Evolutionary conservation across 1,284 basidiomycete genomes (phyloP), one percentile per base, ranked within the genome.

Genomic region (Bjerkandera adusta): DNA sequence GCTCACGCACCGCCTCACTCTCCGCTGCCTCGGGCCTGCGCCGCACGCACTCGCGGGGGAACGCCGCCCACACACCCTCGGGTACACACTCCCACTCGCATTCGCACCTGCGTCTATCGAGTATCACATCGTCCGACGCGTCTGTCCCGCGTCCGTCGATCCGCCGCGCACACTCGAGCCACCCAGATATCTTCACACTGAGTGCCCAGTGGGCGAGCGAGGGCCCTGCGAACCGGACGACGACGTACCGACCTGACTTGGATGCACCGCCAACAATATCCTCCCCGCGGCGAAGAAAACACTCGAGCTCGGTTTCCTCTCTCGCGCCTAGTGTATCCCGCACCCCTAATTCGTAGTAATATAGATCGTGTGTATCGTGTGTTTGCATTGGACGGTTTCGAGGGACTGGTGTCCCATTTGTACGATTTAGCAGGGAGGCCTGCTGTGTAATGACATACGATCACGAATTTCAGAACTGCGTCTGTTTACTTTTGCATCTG

Each of bases 191-290:
- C 36, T 61, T 69, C 8, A 69, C 72, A 7, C 69, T 85, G n/a
- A 77, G 83, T 41, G 66, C 76, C 51, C 70, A 79, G 44, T 87
- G 79, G 77, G 67, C 73, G 2, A 61, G 64, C 20, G 60, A 67
- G 3, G 79, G 81, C 5, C 78, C 83, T 7, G 79, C 79, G 24
- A 79, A 81, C 54, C 68, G 75, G 59, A 79, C 79, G 11, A 56
- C 68, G 38, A 66, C 56, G 24, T 58, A 56, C 47, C 61, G 56
- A 48, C 57, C 60, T 1, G 61, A n/a, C n/a, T n/a, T n/a, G n/a
- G 60, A 22, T 16, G 34, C 34, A 16, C n/a, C n/a, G 10, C 29
- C n/a, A 30, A n/a, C n/a, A 30, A 45, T 45, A 45, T 36, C 36
- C 26, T 39, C 16, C 36, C 44, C 13, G 11, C 35, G 39, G 38